Percentiles rank a stretch among this genome's conserved stretches.
Evolutionary conservation across 768 basidiomycete genomes (phyloP).

Genomic region (Neoboletus subvelutipes): DNA sequence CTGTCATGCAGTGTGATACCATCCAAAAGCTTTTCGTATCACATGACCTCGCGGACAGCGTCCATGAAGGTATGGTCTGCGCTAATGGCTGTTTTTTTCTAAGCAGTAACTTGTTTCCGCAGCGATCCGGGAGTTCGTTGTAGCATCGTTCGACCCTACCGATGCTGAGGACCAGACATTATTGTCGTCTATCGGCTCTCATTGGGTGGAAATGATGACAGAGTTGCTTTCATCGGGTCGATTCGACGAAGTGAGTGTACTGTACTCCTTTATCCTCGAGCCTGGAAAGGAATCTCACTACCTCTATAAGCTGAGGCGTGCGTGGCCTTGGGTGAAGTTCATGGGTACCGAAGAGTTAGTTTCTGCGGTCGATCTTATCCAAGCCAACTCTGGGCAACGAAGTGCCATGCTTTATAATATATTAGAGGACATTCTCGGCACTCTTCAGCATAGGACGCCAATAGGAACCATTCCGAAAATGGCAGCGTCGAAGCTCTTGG

Average conservation of each 20-base stretch:
- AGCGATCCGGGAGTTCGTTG: conserved; percentile 47
- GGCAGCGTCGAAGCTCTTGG: conserved; percentile 40
- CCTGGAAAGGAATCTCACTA: neutral
- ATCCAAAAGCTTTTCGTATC: conserved; percentile 39
- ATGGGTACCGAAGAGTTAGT: conserved; percentile 44
- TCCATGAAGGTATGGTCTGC: conserved; percentile 36
- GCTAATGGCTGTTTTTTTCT: neutral
- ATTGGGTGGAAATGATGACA: conserved; percentile 40
- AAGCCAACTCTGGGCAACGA: conserved; percentile 4
- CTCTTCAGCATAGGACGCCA: conserved; percentile 23
- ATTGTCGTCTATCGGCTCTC: conserved; percentile 38
- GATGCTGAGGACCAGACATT: conserved; percentile 39
- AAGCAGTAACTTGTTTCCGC: conserved; percentile 3
- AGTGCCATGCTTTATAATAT: conserved; percentile 17
- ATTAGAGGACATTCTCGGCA: conserved; percentile 39
- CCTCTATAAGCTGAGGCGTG: conserved; percentile 14
- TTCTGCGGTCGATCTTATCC: conserved; percentile 43
- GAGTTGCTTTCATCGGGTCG: conserved; percentile 10
- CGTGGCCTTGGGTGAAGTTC: conserved; percentile 53
- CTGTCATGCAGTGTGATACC: conserved; percentile 36
- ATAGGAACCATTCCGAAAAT: conserved; percentile 8
- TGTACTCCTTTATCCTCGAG: neutral
- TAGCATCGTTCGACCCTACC: conserved; percentile 36
- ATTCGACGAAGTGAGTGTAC: conserved; percentile 17
- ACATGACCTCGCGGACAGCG: conserved; percentile 18